Percentiles rank a stretch among this genome's conserved stretches.
phyloP scores from a whole-genome alignment of 2,329 filamentous ascomycete genomes.

The Conoideocrella luteorostrata region DNA sequence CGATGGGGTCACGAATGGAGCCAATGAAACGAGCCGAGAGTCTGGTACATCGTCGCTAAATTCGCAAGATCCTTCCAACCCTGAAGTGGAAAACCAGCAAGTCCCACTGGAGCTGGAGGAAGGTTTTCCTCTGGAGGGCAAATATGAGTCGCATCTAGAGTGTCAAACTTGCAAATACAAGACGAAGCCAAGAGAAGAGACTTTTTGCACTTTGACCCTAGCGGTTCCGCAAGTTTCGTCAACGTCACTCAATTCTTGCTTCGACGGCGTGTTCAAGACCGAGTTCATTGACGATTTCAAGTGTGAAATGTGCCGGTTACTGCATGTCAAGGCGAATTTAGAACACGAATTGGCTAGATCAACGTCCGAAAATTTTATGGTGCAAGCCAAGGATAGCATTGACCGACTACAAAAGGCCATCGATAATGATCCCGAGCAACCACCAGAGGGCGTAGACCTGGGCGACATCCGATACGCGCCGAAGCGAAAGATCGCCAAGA shows the following conservation, averaged over 20 bases:
- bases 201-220: slow-evolving; percentile 86
- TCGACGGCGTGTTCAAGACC: slow-evolving; percentile 89
- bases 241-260: slow-evolving; percentile 78
- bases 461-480: slow-evolving; percentile 71
- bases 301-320: slow-evolving; percentile 85
- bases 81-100: slow-evolving; percentile 6
- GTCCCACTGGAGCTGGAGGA: slow-evolving; percentile 47
- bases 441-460: slow-evolving; percentile 64
- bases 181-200: slow-evolving; percentile 74
- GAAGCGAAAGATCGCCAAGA: slow-evolving; percentile 76
- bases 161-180: slow-evolving; percentile 86
- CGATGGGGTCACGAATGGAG: neutral
- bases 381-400: slow-evolving; percentile 51
- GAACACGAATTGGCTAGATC: slow-evolving; percentile 52
- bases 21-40: neutral
- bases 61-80: neutral
- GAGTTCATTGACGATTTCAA: slow-evolving; percentile 97
- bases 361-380: slow-evolving; percentile 44
- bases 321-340: slow-evolving; percentile 65
- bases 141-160: slow-evolving; percentile 89
- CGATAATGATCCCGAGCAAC: slow-evolving; percentile 72
- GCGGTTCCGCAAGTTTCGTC: slow-evolving; percentile 80
- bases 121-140: slow-evolving; percentile 87
- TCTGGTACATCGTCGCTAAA: neutral
- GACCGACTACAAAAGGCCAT: slow-evolving; percentile 62